Percentiles rank a stretch among this genome's conserved stretches.
Evolutionary conservation across 495 filamentous ascomycete species (phyloP).

Genomic region (Xylaria sp.): DNA sequence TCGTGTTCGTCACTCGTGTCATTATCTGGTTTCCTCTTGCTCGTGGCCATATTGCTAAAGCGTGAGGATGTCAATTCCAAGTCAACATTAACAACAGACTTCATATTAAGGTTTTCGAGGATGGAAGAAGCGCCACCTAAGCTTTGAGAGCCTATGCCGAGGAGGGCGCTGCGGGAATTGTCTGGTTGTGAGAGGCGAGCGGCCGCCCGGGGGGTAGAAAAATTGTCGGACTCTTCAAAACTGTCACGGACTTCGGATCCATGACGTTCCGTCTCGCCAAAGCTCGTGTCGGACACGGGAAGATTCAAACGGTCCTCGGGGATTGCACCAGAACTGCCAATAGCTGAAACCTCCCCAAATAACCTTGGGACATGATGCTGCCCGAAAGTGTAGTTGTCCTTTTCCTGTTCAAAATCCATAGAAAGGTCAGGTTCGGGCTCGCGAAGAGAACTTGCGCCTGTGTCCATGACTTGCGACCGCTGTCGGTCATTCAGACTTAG

Average conservation of each 20-base stretch:
- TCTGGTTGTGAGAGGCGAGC: conserved; percentile 27
- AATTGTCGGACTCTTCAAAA: conserved; percentile 46
- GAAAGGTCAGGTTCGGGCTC: conserved; percentile 33
- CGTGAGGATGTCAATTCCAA: conserved; percentile 23
- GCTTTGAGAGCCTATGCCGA: conserved; percentile 50
- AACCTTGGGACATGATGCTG: conserved; percentile 59
- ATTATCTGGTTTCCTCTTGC: conserved; percentile 53
- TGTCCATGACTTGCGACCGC: not conserved
- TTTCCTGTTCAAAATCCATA: conserved; percentile 46
- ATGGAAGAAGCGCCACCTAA: conserved; percentile 53
- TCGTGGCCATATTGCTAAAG: conserved; percentile 44
- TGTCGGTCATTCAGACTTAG: conserved; percentile 64
- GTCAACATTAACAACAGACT: conserved; percentile 40
- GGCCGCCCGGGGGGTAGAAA: conserved; percentile 44
- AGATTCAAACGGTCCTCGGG: conserved; percentile 53
- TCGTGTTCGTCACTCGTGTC: conserved; percentile 49
- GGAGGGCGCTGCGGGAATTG: conserved; percentile 46
- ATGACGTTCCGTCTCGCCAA: conserved; percentile 43
- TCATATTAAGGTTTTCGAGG: conserved; percentile 51
- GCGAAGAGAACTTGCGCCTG: conserved; percentile 24
- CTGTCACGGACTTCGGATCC: conserved; percentile 51
- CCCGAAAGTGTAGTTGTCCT: conserved; percentile 52
- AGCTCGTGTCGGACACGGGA: conserved; percentile 43
- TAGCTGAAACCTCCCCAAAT: conserved; percentile 83
- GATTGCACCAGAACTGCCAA: conserved; percentile 65